Percentiles rank a stretch among this genome's conserved stretches.
Conservation (phyloP, 2,329 filamentous ascomycete genomes). For the Aschersonia sp. region DNA sequence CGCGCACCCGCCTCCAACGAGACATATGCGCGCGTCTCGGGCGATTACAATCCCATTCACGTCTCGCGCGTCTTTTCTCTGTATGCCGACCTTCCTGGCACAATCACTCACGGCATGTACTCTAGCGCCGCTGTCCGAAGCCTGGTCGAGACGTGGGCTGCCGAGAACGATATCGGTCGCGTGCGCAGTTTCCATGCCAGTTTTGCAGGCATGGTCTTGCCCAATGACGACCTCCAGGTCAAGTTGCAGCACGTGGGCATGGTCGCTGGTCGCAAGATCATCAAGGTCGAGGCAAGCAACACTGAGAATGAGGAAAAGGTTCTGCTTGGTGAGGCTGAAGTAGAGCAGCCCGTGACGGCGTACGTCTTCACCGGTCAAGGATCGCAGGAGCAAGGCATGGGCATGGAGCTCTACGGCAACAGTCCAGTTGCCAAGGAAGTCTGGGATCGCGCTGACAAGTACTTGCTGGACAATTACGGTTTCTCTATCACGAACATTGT, state of each 20-base stretch:
- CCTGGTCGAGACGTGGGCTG: constrained; percentile 95
- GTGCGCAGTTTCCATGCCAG: constrained; percentile 95
- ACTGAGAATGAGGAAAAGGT: constrained; percentile 95
- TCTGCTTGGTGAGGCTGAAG: constrained; percentile 84
- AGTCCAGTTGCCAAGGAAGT: constrained; percentile 92
- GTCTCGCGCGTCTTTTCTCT: constrained; percentile 92
- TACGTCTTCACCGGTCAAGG: constrained; percentile 98
- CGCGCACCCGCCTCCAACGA: constrained; percentile 93
- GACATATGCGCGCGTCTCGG: constrained; percentile 92
- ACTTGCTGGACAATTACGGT: constrained; percentile 96
- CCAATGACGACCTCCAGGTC: constrained; percentile 88
- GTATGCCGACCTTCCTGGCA: constrained; percentile 90
- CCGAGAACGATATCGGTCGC: constrained; percentile 94
- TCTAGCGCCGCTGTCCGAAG: constrained; percentile 92
- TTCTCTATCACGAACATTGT: constrained; percentile 98
- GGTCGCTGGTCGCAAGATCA: constrained; percentile 96
- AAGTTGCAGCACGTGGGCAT: constrained; percentile 95
- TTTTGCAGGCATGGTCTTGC: constrained; percentile 96
- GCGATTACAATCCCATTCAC: constrained; percentile 98
- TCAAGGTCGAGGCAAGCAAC: constrained; percentile 95
- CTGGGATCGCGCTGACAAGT: constrained; percentile 94
- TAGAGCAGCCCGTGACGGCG: constrained; percentile 90
- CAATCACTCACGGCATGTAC: constrained; percentile 99
- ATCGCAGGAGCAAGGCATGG: constrained; percentile 98
- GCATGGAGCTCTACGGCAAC: constrained; percentile 94